Conservation (phyloP, 176 grass and related monocot species). For the Aegilops longissima region DNA sequence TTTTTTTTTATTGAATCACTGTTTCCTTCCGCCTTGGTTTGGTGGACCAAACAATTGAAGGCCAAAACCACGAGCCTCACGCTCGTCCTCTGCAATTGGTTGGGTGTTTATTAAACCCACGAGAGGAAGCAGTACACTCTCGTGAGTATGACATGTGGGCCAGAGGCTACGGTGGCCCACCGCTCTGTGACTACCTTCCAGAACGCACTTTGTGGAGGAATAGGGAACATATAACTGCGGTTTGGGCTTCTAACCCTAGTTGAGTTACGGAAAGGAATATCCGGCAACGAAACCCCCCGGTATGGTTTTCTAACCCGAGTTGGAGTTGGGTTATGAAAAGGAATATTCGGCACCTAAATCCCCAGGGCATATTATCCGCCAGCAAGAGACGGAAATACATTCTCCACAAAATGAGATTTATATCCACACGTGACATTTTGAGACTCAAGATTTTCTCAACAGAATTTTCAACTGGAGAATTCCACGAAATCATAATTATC, state of each 20-base stretch:
- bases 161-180: not conserved
- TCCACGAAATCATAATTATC: not conserved
- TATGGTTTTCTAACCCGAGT: not conserved
- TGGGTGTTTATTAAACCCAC: not conserved
- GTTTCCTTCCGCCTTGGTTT: not conserved
- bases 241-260: not conserved
- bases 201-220: not conserved
- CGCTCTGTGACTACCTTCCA: not conserved
- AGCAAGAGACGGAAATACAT: too few species aligned
- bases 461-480: not conserved
- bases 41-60: not conserved
- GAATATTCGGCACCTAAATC: slow-evolving; percentile 14
- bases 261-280: too few species aligned
- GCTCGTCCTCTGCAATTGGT: not conserved
- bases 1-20: too few species aligned
- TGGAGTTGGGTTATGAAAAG: not conserved
- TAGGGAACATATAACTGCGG: too few species aligned
- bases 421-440: too few species aligned
- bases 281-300: too few species aligned
- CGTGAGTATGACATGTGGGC: not conserved
- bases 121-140: too few species aligned
- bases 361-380: not conserved
- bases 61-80: not conserved
- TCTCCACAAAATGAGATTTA: not conserved
- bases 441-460: not conserved